Evolutionary conservation across 192 early-diverging fungal species (phyloP).

Genomic region (Chytriomyces confervae): DNA sequence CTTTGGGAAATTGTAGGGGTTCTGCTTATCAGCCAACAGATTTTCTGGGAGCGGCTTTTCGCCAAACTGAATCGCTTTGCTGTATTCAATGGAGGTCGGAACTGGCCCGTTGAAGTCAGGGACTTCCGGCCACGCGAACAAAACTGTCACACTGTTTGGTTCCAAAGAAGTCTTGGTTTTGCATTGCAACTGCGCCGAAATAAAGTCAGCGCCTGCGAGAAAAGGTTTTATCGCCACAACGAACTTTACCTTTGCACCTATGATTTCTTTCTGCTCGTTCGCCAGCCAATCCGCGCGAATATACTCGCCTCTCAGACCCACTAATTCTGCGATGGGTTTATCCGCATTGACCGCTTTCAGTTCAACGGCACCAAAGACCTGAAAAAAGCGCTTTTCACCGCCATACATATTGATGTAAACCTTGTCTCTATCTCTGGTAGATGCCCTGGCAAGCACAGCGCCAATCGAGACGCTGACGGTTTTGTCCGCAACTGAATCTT

Average conservation of each 20-base stretch:
- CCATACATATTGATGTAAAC: not conserved
- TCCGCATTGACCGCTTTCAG: not conserved
- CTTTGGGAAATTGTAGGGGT: constrained; percentile 22
- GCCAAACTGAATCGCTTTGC: constrained; percentile 7
- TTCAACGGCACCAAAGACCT: not conserved
- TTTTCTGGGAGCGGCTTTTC: constrained; percentile 18
- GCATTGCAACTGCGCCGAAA: constrained; percentile 16
- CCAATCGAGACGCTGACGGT: not conserved
- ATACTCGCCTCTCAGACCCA: not conserved
- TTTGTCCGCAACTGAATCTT: not conserved
- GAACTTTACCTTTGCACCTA: not conserved
- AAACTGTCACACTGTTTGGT: not conserved
- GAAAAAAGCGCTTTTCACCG: not conserved
- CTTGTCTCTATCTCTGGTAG: constrained; percentile 3
- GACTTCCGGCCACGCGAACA: constrained; percentile 27
- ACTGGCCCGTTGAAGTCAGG: constrained; percentile 21
- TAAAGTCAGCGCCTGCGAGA: not conserved
- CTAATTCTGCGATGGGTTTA: not conserved
- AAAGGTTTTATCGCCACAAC: too few species aligned
- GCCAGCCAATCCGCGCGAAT: constrained; percentile 5
- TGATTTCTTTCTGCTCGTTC: not conserved
- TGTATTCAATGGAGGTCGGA: constrained; percentile 7
- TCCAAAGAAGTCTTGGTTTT: not conserved
- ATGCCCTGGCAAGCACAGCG: not conserved
- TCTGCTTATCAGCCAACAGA: not conserved